Percentiles rank a stretch among this genome's conserved stretches.
phyloP scores from a whole-genome alignment of 345 rosid genomes.

The Aegle marmelos region DNA sequence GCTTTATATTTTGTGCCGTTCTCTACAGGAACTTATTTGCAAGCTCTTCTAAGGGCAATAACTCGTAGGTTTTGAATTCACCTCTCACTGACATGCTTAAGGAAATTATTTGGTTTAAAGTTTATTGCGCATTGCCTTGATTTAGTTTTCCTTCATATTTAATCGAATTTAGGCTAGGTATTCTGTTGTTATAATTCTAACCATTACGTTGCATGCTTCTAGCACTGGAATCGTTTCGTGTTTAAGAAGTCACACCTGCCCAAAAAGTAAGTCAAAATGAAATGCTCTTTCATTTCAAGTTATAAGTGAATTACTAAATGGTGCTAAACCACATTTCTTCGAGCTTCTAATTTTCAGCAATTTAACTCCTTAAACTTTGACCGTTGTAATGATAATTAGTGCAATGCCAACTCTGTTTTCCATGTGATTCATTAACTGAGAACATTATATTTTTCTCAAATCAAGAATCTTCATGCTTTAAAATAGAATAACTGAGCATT shows the following conservation, averaged over 20 bases:
- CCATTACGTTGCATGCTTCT: not conserved
- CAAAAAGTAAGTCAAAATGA: constrained; percentile 23
- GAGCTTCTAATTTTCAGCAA: too few species aligned
- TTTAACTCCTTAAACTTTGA: too few species aligned
- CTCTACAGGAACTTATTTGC: constrained; percentile 40
- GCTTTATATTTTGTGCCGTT: not conserved
- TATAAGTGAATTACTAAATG: not conserved
- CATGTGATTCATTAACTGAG: too few species aligned
- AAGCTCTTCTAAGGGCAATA: constrained; percentile 23
- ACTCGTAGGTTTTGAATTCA: constrained; percentile 19
- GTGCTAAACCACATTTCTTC: too few species aligned
- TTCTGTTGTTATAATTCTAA: not conserved
- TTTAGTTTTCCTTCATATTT: not conserved
- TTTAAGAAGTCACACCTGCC: constrained; percentile 17
- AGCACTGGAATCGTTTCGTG: constrained; percentile 19
- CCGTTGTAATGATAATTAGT: too few species aligned
- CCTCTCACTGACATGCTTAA: not conserved
- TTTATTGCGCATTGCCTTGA: not conserved
- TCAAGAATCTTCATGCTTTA: too few species aligned
- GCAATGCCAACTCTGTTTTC: too few species aligned
- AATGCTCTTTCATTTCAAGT: not conserved
- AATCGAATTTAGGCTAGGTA: not conserved
- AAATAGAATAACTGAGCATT: not conserved
- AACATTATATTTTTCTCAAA: too few species aligned
- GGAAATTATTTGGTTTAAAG: not conserved